Evolutionary conservation across 768 basidiomycete species (phyloP).

Genomic region (Boletus patriciae): DNA sequence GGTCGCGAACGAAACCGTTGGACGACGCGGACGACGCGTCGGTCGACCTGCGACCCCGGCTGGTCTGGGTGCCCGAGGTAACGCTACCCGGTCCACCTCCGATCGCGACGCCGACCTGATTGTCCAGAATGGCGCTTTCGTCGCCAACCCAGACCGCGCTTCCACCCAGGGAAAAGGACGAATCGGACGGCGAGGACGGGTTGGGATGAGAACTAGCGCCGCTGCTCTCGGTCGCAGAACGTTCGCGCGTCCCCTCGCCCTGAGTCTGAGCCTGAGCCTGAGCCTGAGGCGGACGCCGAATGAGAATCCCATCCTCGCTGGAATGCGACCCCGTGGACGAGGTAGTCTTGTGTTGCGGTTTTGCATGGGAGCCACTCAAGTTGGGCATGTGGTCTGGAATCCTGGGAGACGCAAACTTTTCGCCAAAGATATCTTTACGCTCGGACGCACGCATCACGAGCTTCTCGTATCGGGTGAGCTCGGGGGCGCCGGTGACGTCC

Average conservation of each 20-base stretch:
- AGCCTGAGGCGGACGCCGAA: constrained; percentile 31
- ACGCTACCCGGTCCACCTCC: constrained; percentile 50
- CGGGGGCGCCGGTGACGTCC: constrained; percentile 77
- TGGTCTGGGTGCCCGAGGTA: constrained; percentile 44
- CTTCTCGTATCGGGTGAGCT: constrained; percentile 78
- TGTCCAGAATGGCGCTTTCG: constrained; percentile 57
- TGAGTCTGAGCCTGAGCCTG: not conserved
- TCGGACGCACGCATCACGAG: constrained; percentile 88
- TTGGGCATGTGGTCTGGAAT: constrained; percentile 15
- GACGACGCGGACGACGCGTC: constrained; percentile 70
- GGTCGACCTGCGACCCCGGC: constrained; percentile 60
- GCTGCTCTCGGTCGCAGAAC: constrained; percentile 43
- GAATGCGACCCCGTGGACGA: constrained; percentile 62
- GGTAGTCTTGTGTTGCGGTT: constrained; percentile 46
- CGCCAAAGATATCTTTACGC: constrained; percentile 87
- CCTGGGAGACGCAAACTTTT: constrained; percentile 58
- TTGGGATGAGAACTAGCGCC: constrained; percentile 32
- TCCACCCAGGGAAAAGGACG: constrained; percentile 75
- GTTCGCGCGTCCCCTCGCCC: constrained; percentile 36
- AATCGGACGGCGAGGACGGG: constrained; percentile 63
- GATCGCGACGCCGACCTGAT: constrained; percentile 35
- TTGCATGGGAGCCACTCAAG: constrained; percentile 14
- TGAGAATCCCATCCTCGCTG: constrained; percentile 67
- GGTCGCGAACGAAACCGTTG: constrained; percentile 49
- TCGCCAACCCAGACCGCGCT: constrained; percentile 86